Base-by-base conservation (phyloP, 2,329 filamentous ascomycete species). In the Penicillium thymicola region DNA sequence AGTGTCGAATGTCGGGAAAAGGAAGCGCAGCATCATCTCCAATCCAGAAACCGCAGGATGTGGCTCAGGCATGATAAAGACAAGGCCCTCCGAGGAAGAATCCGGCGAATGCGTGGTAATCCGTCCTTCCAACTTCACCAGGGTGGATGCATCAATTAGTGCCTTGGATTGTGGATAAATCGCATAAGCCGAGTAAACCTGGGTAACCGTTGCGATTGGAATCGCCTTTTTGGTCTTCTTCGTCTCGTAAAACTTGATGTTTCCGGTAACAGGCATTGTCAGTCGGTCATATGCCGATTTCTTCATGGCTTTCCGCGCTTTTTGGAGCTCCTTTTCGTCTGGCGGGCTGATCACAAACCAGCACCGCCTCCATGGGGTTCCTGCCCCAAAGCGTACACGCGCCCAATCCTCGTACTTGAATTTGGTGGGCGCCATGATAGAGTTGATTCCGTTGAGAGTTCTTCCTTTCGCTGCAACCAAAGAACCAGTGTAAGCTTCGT, bases 11-110 rank as follows among this genome's bases (percentile, higher is more conserved):
- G 92, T 90, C 0, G 94, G 94, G 71, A 99, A 95, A 13, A 99
- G 80, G 77, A 90, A 97, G 44, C 91, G 85, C 34, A 99, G 80
- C 81, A 99, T 88, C 81, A 95, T 97, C 73, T 97, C 94, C 65
- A 97, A 96, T 0, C 94, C 94, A 53, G 86, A 89, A 13, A 99
- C 89, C 18, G 91, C 92, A n/a, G 93, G 88, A 67, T 90, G 91
- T 1, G 89, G 85, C 73, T 99, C 94, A 4, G 94, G 94, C 92
- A 99, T 97, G 64, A 97, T 87, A 69, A 99, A 99, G 5, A 99
- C 90, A 67, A 97, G 97, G 0, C 94, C 94, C 71, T 99, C 94
- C 0, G 89, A 89, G 2, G 86, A 85, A 0, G 88, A 87, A 21
- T 90, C 86, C 9, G 89, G 87, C 0, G 88, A 88, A 75, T 97